These are phyloP conservation scores for Akanthomyces uredinophilus DNA, from an alignment of 2,329 filamentous ascomycete species.

Conservation along the genomic window DNA sequence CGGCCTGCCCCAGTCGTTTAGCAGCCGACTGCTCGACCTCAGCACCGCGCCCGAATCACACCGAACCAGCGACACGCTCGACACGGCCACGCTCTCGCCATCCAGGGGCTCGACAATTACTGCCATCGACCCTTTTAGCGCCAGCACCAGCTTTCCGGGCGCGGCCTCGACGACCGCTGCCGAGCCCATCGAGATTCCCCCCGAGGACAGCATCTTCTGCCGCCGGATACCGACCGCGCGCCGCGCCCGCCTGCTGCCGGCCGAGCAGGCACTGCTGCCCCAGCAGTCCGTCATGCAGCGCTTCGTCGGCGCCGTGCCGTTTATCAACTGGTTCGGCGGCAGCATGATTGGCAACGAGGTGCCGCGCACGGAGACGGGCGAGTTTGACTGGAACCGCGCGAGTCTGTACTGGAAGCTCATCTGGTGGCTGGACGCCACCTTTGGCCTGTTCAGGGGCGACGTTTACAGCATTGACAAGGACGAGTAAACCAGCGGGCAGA, in stretches of 20 bases:
- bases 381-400: slow-evolving; percentile 69
- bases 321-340: slow-evolving; percentile 66
- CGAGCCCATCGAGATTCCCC: slow-evolving; percentile 26
- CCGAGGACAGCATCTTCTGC: slow-evolving; percentile 44
- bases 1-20: slow-evolving; percentile 32
- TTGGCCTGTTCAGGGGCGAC: slow-evolving; percentile 55
- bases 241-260: slow-evolving; percentile 59
- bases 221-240: slow-evolving; percentile 63
- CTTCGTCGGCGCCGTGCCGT: slow-evolving; percentile 59
- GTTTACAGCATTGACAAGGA: slow-evolving; percentile 55
- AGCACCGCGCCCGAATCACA: slow-evolving; percentile 39
- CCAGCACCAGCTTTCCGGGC: background rate
- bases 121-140: slow-evolving; percentile 30
- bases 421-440: slow-evolving; percentile 56
- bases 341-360: slow-evolving; percentile 72
- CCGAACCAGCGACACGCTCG: slow-evolving; percentile 52
- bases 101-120: slow-evolving; percentile 42
- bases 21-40: slow-evolving; percentile 34
- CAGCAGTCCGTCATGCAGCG: slow-evolving; percentile 61
- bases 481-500: slow-evolving; percentile 34
- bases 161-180: slow-evolving; percentile 17
- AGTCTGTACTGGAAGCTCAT: slow-evolving; percentile 65
- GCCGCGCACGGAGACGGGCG: slow-evolving; percentile 65
- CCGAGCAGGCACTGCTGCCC: slow-evolving; percentile 65
- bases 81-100: slow-evolving; percentile 48